phyloP scores from a whole-genome alignment of 1,284 basidiomycete genomes.

The Apiotrichum brassicae region DNA sequence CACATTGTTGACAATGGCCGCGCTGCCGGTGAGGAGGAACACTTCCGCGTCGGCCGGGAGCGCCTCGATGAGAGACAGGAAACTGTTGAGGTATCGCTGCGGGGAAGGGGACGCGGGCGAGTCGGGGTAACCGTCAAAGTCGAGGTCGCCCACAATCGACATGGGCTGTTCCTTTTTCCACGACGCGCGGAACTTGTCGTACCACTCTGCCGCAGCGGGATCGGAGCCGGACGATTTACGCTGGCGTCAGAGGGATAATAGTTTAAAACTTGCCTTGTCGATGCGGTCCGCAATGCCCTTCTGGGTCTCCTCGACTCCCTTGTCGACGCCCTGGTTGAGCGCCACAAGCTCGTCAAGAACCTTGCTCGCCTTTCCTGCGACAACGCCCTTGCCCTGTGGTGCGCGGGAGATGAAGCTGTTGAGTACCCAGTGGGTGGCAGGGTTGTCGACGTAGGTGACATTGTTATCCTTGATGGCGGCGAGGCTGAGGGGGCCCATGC shows the following conservation, averaged over 20 bases:
- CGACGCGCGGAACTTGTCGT: conserved; percentile 7
- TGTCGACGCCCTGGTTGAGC: conserved; percentile 2
- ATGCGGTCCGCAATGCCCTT: conserved; percentile 7
- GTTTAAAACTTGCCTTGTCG: conserved; percentile 4
- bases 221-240: neutral
- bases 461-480: conserved; percentile 1
- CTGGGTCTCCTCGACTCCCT: conserved; percentile 3
- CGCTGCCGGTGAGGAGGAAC: conserved; percentile 4
- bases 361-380: conserved; percentile 4
- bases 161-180: conserved; percentile 12
- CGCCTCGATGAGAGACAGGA: conserved; percentile 12
- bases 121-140: conserved; percentile 15
- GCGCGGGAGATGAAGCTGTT: conserved; percentile 5
- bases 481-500: conserved; percentile 7
- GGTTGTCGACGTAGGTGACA: conserved; percentile 14
- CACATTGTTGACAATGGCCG: conserved; percentile 7
- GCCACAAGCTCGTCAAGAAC: conserved; percentile 7
- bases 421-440: conserved; percentile 13
- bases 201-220: conserved; percentile 7
- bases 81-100: conserved; percentile 12
- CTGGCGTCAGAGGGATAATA: neutral
- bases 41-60: conserved; percentile 7
- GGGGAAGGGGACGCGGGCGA: conserved; percentile 8
- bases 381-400: neutral
- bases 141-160: conserved; percentile 4